Percentiles rank a stretch among this genome's conserved stretches.
Conservation (phyloP, 305 asterid genomes). For the Fraxinus albicans region DNA sequence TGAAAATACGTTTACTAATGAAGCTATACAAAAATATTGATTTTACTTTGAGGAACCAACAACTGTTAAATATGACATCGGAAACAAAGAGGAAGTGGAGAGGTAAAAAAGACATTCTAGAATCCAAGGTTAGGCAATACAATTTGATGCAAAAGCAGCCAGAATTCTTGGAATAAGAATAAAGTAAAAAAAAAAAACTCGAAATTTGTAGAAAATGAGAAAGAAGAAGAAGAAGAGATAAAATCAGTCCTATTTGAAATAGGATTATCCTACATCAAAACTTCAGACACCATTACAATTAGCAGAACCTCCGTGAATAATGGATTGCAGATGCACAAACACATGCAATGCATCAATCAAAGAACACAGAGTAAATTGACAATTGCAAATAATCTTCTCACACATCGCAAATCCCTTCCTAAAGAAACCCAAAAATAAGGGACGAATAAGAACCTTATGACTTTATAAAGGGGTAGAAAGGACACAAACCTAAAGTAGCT, state of each 20-base stretch:
- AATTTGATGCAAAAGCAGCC: neutral
- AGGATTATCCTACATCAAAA: neutral
- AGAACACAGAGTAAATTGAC: neutral
- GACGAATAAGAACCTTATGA: neutral
- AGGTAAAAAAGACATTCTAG: neutral
- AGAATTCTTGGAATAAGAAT: neutral
- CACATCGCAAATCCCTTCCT: constrained; percentile 3
- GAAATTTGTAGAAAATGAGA: neutral
- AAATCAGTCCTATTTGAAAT: neutral
- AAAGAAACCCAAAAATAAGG: neutral
- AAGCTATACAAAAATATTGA: constrained; percentile 10
- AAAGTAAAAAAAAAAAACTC: neutral
- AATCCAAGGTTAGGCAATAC: neutral
- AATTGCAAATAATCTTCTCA: constrained; percentile 8
- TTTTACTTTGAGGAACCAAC: neutral
- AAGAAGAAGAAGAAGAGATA: neutral
- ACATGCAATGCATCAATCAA: constrained; percentile 1
- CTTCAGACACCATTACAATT: neutral
- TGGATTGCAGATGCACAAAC: neutral
- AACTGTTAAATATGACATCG: neutral
- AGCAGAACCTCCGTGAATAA: neutral
- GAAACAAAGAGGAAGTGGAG: neutral
- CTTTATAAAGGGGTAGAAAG: constrained; percentile 14
- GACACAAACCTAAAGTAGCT: constrained; percentile 84
- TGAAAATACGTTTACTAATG: neutral